Base-by-base conservation (phyloP, 805 yeast genomes). In the Saturnispora kantuleensis region DNA sequence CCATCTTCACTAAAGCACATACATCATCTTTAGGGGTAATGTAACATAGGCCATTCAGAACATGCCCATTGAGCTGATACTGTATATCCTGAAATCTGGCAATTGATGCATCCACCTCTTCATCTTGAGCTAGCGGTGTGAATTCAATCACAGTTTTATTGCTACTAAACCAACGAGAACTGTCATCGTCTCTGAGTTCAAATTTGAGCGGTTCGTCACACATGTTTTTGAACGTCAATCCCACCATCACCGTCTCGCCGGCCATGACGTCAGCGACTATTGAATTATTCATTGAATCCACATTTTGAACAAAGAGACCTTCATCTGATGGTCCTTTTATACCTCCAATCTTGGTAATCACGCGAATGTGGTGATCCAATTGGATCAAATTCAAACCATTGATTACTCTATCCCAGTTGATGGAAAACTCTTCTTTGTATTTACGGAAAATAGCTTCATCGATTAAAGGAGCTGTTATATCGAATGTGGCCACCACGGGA, bases 401-500 rank as follows among this genome's bases (percentile, higher is more conserved):
- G 4, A 59, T 47, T 3, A 54, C 48, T 12, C 41, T 41, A 37
- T 56, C 52, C 49, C 58, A 58, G 30, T 48, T 47, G 12, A 63
- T 63, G 32, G 69, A 57, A 40, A 73, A 66, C 3, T 60, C 50
- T 26, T 43, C 46, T 17, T 31, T 40, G 10, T 63, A 58, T 29
- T 68, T 65, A 9, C 61, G 58, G 11, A 75, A 59, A 38, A 55
- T 57, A 5, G 52, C 61, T 12, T 55, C 55, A 54, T 77, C 67
- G 9, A 73, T 58, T 3, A 69, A 45, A 10, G 62, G 58, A 1
- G 65, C 52, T 0, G 56, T 50, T 3, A 69, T 36, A 7, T 50
- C 50, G 38, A 61, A 68, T 13, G 62, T 67, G 3, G 71, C 58
- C 11, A 57, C 55, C 2, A 78, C 81, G 0, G 84, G 83, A 42